phyloP scores from a whole-genome alignment of 2,329 filamentous ascomycete genomes.

The Ophiostoma sp. region DNA sequence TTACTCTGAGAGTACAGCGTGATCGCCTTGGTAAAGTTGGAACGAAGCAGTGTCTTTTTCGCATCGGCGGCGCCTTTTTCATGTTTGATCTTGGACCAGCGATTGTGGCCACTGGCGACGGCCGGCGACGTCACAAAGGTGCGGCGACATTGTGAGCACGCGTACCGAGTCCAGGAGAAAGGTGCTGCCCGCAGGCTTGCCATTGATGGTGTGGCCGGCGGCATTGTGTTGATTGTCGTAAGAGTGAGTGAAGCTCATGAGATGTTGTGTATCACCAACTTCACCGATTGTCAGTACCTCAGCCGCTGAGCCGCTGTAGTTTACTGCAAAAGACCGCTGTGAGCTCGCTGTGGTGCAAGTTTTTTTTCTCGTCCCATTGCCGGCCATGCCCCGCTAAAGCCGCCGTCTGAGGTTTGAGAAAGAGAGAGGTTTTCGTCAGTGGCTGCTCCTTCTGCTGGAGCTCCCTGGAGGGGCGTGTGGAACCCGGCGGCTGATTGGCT shows the following conservation, averaged over 20 bases:
- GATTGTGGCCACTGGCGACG: constrained; percentile 72
- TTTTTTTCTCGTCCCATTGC: neutral
- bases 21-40: constrained; percentile 69
- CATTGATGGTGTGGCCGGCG: neutral
- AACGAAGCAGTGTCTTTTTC: constrained; percentile 72
- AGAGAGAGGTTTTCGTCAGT: neutral
- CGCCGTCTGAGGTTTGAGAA: neutral
- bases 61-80: constrained; percentile 86
- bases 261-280: neutral
- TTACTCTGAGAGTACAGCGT: constrained; percentile 72
- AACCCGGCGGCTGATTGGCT: constrained; percentile 21
- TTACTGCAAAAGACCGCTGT: neutral
- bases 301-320: neutral
- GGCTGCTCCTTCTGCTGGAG: constrained; percentile 11
- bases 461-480: constrained; percentile 21
- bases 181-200: constrained; percentile 9
- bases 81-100: constrained; percentile 96
- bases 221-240: neutral
- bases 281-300: neutral
- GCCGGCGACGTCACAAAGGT: constrained; percentile 48
- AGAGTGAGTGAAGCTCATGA: neutral
- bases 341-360: neutral
- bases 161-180: constrained; percentile 22
- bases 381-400: neutral
- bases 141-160: constrained; percentile 53